Base-by-base conservation (phyloP, 257 asterid genomes). In the Solanum medicagineum region DNA sequence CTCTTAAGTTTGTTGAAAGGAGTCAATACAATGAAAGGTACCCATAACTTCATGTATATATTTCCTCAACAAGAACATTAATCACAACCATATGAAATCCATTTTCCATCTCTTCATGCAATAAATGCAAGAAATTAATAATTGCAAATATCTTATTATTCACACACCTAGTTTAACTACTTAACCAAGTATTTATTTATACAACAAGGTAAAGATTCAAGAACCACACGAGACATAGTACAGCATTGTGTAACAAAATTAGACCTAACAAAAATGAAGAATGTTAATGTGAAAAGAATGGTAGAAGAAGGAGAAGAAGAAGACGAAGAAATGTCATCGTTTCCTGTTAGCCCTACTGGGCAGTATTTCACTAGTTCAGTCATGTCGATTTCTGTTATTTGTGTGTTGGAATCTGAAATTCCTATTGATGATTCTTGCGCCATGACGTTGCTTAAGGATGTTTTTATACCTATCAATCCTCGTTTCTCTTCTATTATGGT, bases 401-500 rank as follows among this genome's bases (percentile, higher is more conserved):
- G 73, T 0, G 92, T 90, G 16, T 14, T 90, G 80, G 93, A 90
- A 63, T 36, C 83, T 2, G 89, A 86, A 86, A 79, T 83, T 63
- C 89, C 91, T 0, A 56, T 88, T 0, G 88, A 90, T 49, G 91
- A 87, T 36, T 86, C 90, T 8, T 29, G 83, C 1, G 53, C 84
- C 60, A 7, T 86, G 16, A 63, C 59, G 22, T 6, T 79, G 83
- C 24, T 87, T 17, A 68, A 57, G 80, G 89, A 90, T 26, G 86
- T 90, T 59, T 87, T 90, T 73, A 56, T 86, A 59, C 90, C 93
- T 17, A 85, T 89, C 44, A 89, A 85, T 74, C 90, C 88, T 13
- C 87, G 93, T 3, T 90, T 90, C 59, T 90, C 93, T 77, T 90
- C 93, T 6, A 75, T 90, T 71, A 90, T 90, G 93, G 93, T 90